Evolutionary conservation across 495 filamentous ascomycete genomes (phyloP), one percentile per base, ranked within the genome.

Genomic region (Cudoniella acicularis): DNA sequence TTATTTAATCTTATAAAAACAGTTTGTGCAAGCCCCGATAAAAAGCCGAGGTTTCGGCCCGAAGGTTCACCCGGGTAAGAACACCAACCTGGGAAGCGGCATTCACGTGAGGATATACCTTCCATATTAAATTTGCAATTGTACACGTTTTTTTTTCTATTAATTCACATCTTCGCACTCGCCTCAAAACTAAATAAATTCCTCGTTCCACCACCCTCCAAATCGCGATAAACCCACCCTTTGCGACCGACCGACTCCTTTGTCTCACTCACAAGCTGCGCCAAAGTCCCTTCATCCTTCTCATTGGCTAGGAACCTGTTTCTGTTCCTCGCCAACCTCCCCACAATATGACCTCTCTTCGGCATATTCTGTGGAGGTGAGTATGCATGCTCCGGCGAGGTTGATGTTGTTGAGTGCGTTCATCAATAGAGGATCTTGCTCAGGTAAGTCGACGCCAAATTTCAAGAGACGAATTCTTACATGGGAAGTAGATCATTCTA

Each of bases 371-470:
- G 72, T 73, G 0, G 78, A 77, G 0, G 80, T 84, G 16, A 84
- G 47, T 10, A 84, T 69, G 60, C 75, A 80, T 24, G 79, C 78
- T 9, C 70, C 77, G 11, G 79, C 72, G 11, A 83, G 68, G 50
- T 84, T 84, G 57, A 84, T 73, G 16, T 72, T 79, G 62, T 84
- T 83, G 71, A 83, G 83, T 24, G 81, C 80, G 65, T 84, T 84
- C 81, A 83, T 83, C 36, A 83, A 64, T 13, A 84, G 71, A 4
- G 81, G 79, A 72, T 84, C 81, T 84, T 52, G n/a, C n/a, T n/a
- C n/a, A n/a, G n/a, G n/a, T n/a, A n/a, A 1, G 30, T 20, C 13
- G 20, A 1, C 4, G 16, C 54, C 16, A 56, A 49, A 20, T 43
- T 40, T 45, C 21, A 47, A 54, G 55, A 13, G 26, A 25, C 8